Evolutionary conservation across 208 protist genomes (phyloP), one percentile per base, ranked within the genome.

Genomic region (Porcisia hertigi): DNA sequence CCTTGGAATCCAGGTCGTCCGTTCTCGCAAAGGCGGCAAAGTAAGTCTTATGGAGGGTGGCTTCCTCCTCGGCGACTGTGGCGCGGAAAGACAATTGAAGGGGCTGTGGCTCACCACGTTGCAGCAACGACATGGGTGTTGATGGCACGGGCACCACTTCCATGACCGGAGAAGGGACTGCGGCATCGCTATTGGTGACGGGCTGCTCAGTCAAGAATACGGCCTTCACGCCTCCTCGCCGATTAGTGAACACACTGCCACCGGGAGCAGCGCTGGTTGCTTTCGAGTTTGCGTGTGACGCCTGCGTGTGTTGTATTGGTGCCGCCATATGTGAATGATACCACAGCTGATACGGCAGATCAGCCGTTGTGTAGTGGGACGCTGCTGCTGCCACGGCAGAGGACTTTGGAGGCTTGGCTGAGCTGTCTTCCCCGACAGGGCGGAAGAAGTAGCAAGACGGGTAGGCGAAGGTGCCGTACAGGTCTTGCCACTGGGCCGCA

Each of bases 391-490:
- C 34, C 9, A 39, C 49, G 30, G 18, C 65, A 62, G 52, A 9
- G 43, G 43, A 45, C 20, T 62, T 59, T 14, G 11, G 58, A 3
- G 18, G 67, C 64, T 58, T 43, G 45, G 36, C 43, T 45, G 34
- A 49, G 20, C 69, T 45, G 70, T 8, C 30, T 36, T 73, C 45
- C 60, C 43, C 43, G 45, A 52, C 14, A 16, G 73, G 62, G 60
- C 52, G 55, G 59, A 79, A 79, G 65, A 76, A 81, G 60, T 60
- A 81, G 66, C 69, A 59, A 1, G 80, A 73, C 6, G 80, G 63
- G 77, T 85, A 85, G 59, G 71, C 84, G 49, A 73, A 69, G 58
- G 63, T 58, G 20, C 60, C 80, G 63, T 83, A 88, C 11, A 88
- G 57, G 71, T 81, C 70, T 34, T 74, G 72, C 84, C 84, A 88